Percentiles rank a stretch among this genome's conserved stretches.
phyloP scores from a whole-genome alignment of 768 basidiomycete species.

The Jaapia argillacea region DNA sequence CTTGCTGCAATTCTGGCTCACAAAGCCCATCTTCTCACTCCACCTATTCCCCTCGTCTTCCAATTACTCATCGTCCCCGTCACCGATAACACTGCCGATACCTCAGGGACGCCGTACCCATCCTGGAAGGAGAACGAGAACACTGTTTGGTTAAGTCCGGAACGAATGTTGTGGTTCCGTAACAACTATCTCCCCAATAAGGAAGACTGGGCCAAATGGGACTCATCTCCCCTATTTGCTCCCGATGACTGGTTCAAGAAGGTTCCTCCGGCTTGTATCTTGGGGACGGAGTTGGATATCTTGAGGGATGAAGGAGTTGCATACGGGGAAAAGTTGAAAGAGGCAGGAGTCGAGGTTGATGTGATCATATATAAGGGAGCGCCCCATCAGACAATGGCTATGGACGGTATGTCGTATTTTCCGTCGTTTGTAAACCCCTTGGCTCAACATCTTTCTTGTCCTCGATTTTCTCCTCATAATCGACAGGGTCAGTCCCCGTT shows the following conservation, averaged over 20 bases:
- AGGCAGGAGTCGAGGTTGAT: slow-evolving; percentile 42
- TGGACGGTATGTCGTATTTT: slow-evolving; percentile 44
- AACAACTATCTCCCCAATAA: slow-evolving; percentile 57
- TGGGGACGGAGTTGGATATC: slow-evolving; percentile 56
- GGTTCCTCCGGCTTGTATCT: slow-evolving; percentile 52
- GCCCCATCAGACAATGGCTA: slow-evolving; percentile 66
- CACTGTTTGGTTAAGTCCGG: slow-evolving; percentile 49
- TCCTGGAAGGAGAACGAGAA: slow-evolving; percentile 50
- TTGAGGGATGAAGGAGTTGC: slow-evolving; percentile 55
- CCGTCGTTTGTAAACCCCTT: too few species aligned
- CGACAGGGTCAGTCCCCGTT: slow-evolving; percentile 17
- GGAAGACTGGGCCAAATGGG: slow-evolving; percentile 53
- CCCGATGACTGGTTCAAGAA: slow-evolving; percentile 41
- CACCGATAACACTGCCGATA: slow-evolving; percentile 55
- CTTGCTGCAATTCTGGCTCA: slow-evolving; percentile 56
- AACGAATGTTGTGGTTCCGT: slow-evolving; percentile 68
- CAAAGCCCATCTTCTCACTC: slow-evolving; percentile 40
- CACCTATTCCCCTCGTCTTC: slow-evolving; percentile 45
- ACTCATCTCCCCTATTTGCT: slow-evolving; percentile 63
- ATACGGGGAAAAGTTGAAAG: slow-evolving; percentile 47
- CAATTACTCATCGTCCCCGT: slow-evolving; percentile 67
- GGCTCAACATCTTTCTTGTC: background rate
- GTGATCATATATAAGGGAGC: slow-evolving; percentile 49
- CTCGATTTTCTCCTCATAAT: background rate
- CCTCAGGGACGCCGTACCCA: slow-evolving; percentile 23